phyloP scores from a whole-genome alignment of 108 stramenopile species.

The Cyclostephanos tholiformis region DNA sequence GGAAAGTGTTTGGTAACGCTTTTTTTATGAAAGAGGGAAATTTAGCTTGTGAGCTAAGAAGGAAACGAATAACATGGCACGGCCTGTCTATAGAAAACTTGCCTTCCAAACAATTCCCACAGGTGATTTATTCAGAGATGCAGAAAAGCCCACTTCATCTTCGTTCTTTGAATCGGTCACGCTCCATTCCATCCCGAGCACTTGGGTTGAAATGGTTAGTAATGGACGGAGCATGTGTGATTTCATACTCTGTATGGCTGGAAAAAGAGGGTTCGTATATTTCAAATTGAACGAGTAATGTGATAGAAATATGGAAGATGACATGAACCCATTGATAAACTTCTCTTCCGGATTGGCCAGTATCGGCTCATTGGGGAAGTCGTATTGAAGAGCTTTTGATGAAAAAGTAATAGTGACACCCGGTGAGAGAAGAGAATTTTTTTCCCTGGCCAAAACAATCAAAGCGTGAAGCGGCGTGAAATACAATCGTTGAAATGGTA shows the following conservation, averaged over 20 bases:
- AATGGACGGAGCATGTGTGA: slow-evolving; percentile 15
- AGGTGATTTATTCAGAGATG: slow-evolving; percentile 12
- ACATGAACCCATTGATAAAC: neutral
- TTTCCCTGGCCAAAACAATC: slow-evolving; percentile 22
- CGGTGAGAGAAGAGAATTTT: slow-evolving; percentile 26
- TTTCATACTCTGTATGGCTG: neutral
- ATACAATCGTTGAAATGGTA: slow-evolving; percentile 20
- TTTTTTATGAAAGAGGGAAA: neutral
- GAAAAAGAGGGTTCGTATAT: slow-evolving; percentile 16
- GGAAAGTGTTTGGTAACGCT: slow-evolving; percentile 1
- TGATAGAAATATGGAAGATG: slow-evolving; percentile 18
- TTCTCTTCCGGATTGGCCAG: neutral
- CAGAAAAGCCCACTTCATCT: slow-evolving; percentile 8
- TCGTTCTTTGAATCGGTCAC: slow-evolving; percentile 4
- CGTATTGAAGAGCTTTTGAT: slow-evolving; percentile 11
- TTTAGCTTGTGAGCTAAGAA: neutral
- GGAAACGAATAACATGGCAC: neutral
- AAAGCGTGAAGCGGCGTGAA: slow-evolving; percentile 23
- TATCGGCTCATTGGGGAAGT: slow-evolving; percentile 21
- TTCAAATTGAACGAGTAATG: slow-evolving; percentile 16
- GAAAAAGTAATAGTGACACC: neutral
- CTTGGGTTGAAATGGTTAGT: slow-evolving; percentile 19
- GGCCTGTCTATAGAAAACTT: neutral
- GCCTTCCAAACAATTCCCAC: slow-evolving; percentile 46
- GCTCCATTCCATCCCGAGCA: slow-evolving; percentile 29